A percentile compares a stretch with the other conserved stretches of the same genome.
Evolutionary conservation across 2,329 filamentous ascomycete species (phyloP).

Genomic region (Arachnomyces sp.): DNA sequence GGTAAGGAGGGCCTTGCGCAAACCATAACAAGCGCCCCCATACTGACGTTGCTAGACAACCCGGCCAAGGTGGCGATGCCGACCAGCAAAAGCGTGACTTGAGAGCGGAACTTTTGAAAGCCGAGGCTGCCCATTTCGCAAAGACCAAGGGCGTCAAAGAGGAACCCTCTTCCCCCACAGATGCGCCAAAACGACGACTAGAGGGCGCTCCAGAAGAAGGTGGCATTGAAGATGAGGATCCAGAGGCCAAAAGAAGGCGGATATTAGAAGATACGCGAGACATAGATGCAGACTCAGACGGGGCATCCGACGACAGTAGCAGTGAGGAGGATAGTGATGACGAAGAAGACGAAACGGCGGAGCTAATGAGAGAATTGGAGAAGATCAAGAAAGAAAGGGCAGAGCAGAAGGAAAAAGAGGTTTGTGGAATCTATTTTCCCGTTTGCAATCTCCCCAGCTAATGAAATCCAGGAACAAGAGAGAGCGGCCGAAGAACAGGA

Average conservation of each 20-base stretch:
- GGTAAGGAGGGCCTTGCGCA: conserved; percentile 39
- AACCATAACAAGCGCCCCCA: background rate
- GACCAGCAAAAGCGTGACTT: conserved; percentile 69
- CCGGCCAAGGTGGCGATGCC: conserved; percentile 81
- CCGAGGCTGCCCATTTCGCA: conserved; percentile 78
- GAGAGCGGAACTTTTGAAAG: conserved; percentile 78
- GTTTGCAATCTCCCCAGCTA: no score
- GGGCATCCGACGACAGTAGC: conserved; percentile 51
- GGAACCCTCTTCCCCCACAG: conserved; percentile 24
- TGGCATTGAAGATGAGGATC: conserved; percentile 54
- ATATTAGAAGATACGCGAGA: conserved; percentile 83
- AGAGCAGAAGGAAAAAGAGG: conserved; percentile 70
- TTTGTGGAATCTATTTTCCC: conserved; percentile 18
- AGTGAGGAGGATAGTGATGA: conserved; percentile 60
- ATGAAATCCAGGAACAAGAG: conserved; percentile 58
- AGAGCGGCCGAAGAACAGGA: conserved; percentile 74
- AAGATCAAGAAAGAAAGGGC: conserved; percentile 85
- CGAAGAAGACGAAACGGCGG: conserved; percentile 76
- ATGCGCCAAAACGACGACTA: conserved; percentile 56
- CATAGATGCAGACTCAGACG: conserved; percentile 74
- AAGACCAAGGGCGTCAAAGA: conserved; percentile 66
- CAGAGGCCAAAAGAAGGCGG: conserved; percentile 73
- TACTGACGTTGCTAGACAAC: conserved; percentile 46
- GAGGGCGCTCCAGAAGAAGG: conserved; percentile 41
- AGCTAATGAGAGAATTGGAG: conserved; percentile 85